Percentiles rank a stretch among this genome's conserved stretches.
phyloP scores from a whole-genome alignment of 345 rosid species.

The Hibiscus mutabilis region DNA sequence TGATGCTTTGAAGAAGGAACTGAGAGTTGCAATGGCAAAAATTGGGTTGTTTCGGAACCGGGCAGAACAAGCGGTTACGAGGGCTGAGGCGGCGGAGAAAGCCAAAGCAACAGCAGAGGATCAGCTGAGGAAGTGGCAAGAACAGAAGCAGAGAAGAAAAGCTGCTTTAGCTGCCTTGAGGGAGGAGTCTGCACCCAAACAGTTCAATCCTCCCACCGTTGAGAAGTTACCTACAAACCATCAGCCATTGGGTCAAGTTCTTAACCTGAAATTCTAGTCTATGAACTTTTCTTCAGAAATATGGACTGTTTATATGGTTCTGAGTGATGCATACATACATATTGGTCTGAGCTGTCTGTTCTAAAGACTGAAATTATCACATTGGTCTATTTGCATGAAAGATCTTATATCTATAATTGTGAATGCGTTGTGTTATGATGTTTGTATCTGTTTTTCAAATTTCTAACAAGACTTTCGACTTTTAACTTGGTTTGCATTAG shows the following conservation, averaged over 20 bases:
- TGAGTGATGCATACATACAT: no score
- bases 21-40: slow-evolving; percentile 27
- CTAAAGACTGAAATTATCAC: not conserved
- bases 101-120: slow-evolving; percentile 35
- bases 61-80: slow-evolving; percentile 37
- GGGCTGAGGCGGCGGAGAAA: slow-evolving; percentile 50
- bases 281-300: not conserved
- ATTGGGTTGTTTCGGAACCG: slow-evolving; percentile 38
- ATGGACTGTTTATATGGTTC: not conserved
- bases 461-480: not conserved
- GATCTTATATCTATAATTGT: not conserved
- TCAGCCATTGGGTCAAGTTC: slow-evolving; percentile 45
- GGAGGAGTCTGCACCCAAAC: slow-evolving; percentile 27
- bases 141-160: slow-evolving; percentile 38
- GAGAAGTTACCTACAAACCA: slow-evolving; percentile 9
- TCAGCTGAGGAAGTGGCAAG: slow-evolving; percentile 33
- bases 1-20: slow-evolving; percentile 30
- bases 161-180: slow-evolving; percentile 37
- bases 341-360: not conserved
- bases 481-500: not conserved
- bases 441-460: not conserved
- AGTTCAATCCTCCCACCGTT: slow-evolving; percentile 10
- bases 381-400: not conserved
- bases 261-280: slow-evolving; percentile 37
- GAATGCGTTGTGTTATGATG: not conserved